Evolutionary conservation across 805 yeast species (phyloP).

Genomic region (Grigorovia humatica): DNA sequence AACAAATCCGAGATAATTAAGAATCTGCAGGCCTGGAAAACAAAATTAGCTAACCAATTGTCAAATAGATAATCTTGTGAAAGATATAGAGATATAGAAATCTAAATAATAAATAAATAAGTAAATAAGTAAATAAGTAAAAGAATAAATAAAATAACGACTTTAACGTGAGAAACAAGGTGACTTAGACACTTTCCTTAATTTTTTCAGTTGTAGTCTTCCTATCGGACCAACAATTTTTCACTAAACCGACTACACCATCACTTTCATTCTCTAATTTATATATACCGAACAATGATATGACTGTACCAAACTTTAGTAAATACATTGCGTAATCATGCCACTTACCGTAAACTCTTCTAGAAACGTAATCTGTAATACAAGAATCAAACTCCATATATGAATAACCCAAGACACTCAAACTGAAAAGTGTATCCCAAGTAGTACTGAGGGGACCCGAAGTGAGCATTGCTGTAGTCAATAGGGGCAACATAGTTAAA

Average conservation of each 20-base stretch:
- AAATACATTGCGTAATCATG: conserved; percentile 58
- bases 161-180: neutral
- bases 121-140: too few species aligned
- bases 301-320: conserved; percentile 60
- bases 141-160: conserved; percentile 1
- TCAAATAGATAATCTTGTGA: conserved; percentile 1
- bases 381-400: conserved; percentile 88
- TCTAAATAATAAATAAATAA: neutral
- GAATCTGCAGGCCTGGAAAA: conserved; percentile 12
- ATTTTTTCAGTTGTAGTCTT: neutral
- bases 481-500: conserved; percentile 64
- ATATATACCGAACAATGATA: conserved; percentile 72
- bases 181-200: neutral
- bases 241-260: conserved; percentile 50
- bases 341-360: conserved; percentile 72
- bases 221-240: conserved; percentile 5
- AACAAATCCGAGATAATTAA: conserved; percentile 5
- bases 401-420: conserved; percentile 62
- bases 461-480: conserved; percentile 62
- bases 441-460: conserved; percentile 58
- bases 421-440: conserved; percentile 60
- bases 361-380: conserved; percentile 86
- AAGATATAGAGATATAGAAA: conserved; percentile 1
- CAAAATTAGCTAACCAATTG: conserved; percentile 10
- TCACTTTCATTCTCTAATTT: conserved; percentile 67